phyloP scores from a whole-genome alignment of 805 yeast species.

The Kodamaea leandrae region DNA sequence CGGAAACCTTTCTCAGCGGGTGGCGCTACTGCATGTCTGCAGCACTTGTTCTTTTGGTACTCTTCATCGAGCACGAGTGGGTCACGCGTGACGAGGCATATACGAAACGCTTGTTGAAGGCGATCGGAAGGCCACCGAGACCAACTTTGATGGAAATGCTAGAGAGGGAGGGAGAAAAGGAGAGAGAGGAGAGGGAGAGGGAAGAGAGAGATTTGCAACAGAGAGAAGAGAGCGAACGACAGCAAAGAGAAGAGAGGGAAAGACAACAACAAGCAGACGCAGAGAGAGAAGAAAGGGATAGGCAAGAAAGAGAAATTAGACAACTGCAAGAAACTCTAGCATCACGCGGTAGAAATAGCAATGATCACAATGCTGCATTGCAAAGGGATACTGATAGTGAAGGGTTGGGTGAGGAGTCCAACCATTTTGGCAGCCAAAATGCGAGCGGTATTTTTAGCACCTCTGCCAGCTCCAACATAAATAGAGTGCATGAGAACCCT shows the following conservation, averaged over 20 bases:
- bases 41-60: constrained; percentile 41
- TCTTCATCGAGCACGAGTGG: constrained; percentile 66
- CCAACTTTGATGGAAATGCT: constrained; percentile 40
- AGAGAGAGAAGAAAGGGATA: too few species aligned
- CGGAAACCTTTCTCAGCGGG: constrained; percentile 38
- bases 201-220: neutral
- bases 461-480: neutral
- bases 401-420: neutral
- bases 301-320: neutral
- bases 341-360: too few species aligned
- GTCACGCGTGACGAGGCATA: constrained; percentile 71
- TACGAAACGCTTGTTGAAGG: constrained; percentile 51
- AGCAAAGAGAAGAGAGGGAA: neutral
- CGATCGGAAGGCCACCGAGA: constrained; percentile 56
- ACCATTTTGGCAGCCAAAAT: neutral
- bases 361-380: neutral
- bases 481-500: too few species aligned
- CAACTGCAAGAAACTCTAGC: too few species aligned
- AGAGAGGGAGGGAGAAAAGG: neutral
- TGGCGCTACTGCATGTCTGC: constrained; percentile 39
- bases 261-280: neutral
- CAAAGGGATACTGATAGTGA: neutral
- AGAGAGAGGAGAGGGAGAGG: neutral
- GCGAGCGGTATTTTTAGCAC: too few species aligned
- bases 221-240: neutral